Evolutionary conservation across 1,139 yeast genomes (phyloP), one percentile per base, ranked within the genome.

Genomic region (Sugiyamaella neomexicana): DNA sequence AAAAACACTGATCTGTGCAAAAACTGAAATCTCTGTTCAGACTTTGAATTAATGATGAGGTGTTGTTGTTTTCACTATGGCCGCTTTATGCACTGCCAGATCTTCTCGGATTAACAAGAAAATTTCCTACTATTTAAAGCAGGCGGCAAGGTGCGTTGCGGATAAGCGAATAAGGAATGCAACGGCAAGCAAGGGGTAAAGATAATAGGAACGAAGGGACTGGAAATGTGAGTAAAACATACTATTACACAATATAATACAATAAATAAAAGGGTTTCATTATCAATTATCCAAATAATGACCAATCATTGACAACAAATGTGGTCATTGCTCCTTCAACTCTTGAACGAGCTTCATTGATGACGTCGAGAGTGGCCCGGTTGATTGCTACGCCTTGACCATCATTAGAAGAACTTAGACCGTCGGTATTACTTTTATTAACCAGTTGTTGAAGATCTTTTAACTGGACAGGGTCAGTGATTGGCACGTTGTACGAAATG

Each of bases 401-500:
- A 13, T 16, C 32, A 32, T 29, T 44, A 9, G 47, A 39, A 9
- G 47, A 39, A 32, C 47, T 44, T n/a, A 31, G 39, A 2, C 47
- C 47, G 16, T 20, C 47, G 5, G 31, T 44, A 34, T 44, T 31
- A 13, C 47, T 32, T 12, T 20, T 16, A 13, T 31, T 32, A 9
- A 44, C 47, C 15, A 46, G 10, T 12, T 46, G 37, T 31, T 46
- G 42, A 12, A 46, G 36, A 17, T 46, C 50, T 27, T 46, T 37
- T 2, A 46, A 15, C 27, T 46, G 37, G 5, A 15, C 15, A 1
- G 42, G 15, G 7, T 46, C 50, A 13, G 50, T 27, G 6, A 46
- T 46, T 2, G 89, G 86, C 1, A 82, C 73, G 61, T 85, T 85
- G 65, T 80, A 76, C 1, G 86, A 79, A 15, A 87, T 69, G 50